phyloP scores from a whole-genome alignment of 495 filamentous ascomycete genomes.

The Melanomma pulvis-pyrius region DNA sequence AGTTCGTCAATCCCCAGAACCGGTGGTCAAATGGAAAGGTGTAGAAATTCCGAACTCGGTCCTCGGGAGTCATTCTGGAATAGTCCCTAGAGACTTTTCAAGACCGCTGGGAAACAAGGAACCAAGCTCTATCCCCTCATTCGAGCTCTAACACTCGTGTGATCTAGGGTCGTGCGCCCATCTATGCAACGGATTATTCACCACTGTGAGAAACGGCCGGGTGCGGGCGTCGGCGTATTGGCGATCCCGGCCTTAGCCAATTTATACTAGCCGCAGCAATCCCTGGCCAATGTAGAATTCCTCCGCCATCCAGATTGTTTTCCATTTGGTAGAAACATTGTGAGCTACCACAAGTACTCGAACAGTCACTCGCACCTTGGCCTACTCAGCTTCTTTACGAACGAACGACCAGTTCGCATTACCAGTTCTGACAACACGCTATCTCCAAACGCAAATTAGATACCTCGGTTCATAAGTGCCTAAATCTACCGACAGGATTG shows the following conservation, averaged over 20 bases:
- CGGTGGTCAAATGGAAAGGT: neutral
- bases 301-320: neutral
- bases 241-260: conserved; percentile 11
- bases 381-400: neutral
- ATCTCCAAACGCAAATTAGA: neutral
- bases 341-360: neutral
- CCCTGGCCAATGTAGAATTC: neutral
- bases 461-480: neutral
- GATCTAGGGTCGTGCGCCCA: neutral
- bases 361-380: neutral
- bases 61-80: neutral
- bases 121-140: neutral
- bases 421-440: neutral
- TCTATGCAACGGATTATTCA: neutral
- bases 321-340: neutral
- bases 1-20: neutral
- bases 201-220: neutral
- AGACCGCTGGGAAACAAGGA: neutral
- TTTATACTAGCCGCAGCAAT: neutral
- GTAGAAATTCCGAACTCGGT: neutral
- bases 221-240: conserved; percentile 10
- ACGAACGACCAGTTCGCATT: neutral
- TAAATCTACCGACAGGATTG: neutral
- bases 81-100: neutral
- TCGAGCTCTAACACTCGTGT: neutral